phyloP scores from a whole-genome alignment of 176 grass and related monocot species.

The Neostapfia colusana region DNA sequence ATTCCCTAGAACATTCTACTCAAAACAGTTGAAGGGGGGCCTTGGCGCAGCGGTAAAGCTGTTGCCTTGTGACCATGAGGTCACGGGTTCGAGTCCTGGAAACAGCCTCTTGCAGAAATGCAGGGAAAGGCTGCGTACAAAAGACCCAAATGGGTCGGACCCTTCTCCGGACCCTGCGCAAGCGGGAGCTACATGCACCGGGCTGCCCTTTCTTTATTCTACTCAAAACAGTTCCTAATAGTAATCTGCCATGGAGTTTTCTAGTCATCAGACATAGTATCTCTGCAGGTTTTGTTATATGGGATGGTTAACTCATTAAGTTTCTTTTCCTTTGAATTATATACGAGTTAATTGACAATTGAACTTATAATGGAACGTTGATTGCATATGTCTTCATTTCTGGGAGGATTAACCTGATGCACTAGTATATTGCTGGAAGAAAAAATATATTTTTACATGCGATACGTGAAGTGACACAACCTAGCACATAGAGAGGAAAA shows the following conservation, averaged over 20 bases:
- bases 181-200: too few relatives aligned
- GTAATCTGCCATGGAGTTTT: not conserved
- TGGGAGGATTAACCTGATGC: not conserved
- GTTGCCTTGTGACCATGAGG: too few relatives aligned
- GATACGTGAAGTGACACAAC: not conserved
- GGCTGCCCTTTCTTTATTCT: too few relatives aligned
- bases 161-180: too few relatives aligned
- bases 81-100: too few relatives aligned
- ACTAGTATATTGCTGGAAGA: constrained; percentile 12
- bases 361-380: not conserved
- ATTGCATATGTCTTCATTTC: not conserved
- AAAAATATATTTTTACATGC: not conserved
- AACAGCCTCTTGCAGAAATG: too few relatives aligned
- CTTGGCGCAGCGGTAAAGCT: too few relatives aligned
- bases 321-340: not conserved
- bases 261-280: not conserved
- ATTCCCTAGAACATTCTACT: not conserved
- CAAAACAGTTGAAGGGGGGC: too few relatives aligned
- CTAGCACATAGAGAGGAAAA: not conserved
- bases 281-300: not conserved
- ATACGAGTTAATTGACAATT: not conserved
- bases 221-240: too few relatives aligned
- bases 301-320: not conserved
- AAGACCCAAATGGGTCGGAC: too few relatives aligned
- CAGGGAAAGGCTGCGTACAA: too few relatives aligned